Evolutionary conservation across 2,329 filamentous ascomycete species (phyloP), one percentile per base, ranked within the genome.

Genomic region (Herpotrichia juniperi): DNA sequence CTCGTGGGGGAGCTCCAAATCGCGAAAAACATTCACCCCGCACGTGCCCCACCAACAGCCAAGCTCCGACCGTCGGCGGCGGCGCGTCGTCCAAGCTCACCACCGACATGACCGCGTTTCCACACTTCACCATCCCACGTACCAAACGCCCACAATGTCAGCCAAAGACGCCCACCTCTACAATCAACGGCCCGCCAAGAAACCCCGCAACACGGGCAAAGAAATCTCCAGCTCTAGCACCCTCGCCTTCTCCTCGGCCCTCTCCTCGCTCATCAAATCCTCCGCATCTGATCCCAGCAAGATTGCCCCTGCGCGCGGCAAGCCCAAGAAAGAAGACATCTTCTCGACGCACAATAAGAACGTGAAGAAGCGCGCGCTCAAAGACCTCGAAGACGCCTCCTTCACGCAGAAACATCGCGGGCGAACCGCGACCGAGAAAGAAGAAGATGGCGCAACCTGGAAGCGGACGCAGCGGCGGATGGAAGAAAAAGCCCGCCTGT

Each of bases 401-500:
- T 81, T 83, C 48, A 80, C 83, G 53, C 84, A 88, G 63, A 87
- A 88, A 52, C 83, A 84, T 66, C 80, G 76, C 21, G 81, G 82
- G 42, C 85, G 89, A 63, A 83, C 88, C 50, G 48, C 51, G 32
- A 65, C 64, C 31, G 69, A 73, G 44, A 89, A 83, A 10, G 73
- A 69, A 11, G 76, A 88, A 24, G 86, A 89, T 60, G 77, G 80
- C 12, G 78, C 77, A 9, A 76, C 80, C 16, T 78, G 84, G 68
- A 78, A 83, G 78, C 85, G 89, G 50, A 88, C 90, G 19, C 89
- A 87, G 71, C 84, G 87, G 59, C 90, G 87, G 67, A 90, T 99
- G 87, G 87, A 96, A 68, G 88, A 92, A 76, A 99, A 99, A 74
- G 91, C 90, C 3, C 84, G 89, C 4, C 76, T 94, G 1, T 99